phyloP scores from a whole-genome alignment of 805 yeast species.

The Blastobotrys parvus region DNA sequence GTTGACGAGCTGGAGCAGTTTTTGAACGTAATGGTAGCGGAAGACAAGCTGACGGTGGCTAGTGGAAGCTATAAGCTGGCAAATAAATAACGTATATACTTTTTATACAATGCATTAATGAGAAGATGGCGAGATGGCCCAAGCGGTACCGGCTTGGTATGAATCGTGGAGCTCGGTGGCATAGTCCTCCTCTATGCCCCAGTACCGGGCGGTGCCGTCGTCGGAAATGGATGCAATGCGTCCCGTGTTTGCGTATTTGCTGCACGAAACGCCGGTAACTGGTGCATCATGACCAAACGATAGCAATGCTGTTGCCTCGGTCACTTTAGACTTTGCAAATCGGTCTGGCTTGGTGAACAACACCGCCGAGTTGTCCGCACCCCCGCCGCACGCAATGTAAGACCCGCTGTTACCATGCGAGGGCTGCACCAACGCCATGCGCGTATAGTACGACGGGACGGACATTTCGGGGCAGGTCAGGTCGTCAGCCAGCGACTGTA shows the following conservation, averaged over 20 bases:
- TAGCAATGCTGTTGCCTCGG: constrained; percentile 5
- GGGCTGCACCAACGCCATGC: constrained; percentile 12
- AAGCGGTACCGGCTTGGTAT: background rate
- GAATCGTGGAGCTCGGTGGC: background rate
- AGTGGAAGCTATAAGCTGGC: constrained; percentile 32
- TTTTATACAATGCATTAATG: no score
- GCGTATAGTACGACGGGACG: constrained; percentile 14
- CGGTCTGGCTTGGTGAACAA: constrained; percentile 12
- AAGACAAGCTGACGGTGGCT: constrained; percentile 31
- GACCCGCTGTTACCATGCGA: constrained; percentile 9
- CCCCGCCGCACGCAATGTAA: constrained; percentile 17
- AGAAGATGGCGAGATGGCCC: no score
- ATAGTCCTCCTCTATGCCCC: constrained; percentile 5
- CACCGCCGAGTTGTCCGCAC: constrained; percentile 5
- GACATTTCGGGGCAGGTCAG: constrained; percentile 8
- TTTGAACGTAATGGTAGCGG: constrained; percentile 36
- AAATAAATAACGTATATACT: no score
- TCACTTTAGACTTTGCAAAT: background rate
- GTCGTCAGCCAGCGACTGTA: constrained; percentile 4
- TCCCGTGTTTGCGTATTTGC: constrained; percentile 7
- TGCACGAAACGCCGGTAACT: constrained; percentile 8
- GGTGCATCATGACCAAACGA: constrained; percentile 11
- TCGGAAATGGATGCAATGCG: constrained; percentile 12
- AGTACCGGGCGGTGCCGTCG: constrained; percentile 10
- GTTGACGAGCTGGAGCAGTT: constrained; percentile 37